Conservation (phyloP, 2,329 filamentous ascomycete genomes). For the Sporothrix protearum region DNA sequence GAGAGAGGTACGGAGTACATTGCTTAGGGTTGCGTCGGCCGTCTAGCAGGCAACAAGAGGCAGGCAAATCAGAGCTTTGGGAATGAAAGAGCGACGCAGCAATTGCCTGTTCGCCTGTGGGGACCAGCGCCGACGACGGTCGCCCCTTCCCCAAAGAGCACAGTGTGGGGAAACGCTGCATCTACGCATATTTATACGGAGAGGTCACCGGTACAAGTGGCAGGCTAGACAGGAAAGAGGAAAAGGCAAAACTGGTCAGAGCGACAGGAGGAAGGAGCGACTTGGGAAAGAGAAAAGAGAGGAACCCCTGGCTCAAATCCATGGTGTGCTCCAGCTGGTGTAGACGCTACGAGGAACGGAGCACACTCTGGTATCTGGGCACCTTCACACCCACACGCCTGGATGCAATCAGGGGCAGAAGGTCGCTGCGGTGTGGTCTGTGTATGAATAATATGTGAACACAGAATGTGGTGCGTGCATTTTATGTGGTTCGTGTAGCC, state of each 20-base stretch:
- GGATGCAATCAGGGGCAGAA: constrained; percentile 21
- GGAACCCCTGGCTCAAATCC: constrained; percentile 12
- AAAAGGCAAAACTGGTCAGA: background rate
- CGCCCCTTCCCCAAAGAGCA: constrained; percentile 15
- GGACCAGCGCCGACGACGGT: background rate
- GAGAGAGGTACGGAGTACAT: background rate
- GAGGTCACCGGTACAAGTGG: constrained; percentile 19
- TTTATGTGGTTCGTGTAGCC: background rate
- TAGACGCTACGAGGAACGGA: constrained; percentile 14
- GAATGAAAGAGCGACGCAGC: background rate
- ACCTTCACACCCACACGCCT: constrained; percentile 6
- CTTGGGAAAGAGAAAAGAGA: background rate
- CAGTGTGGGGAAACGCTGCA: constrained; percentile 20
- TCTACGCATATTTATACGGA: no score
- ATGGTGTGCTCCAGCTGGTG: background rate
- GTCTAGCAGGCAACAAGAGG: background rate
- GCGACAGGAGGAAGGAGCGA: background rate
- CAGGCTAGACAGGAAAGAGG: background rate
- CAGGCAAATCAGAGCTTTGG: constrained; percentile 1
- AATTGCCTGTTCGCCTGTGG: background rate
- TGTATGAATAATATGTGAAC: background rate
- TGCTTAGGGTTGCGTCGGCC: background rate
- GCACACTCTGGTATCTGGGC: background rate
- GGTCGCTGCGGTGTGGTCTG: constrained; percentile 1
- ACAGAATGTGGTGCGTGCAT: background rate